phyloP scores from a whole-genome alignment of 2,329 filamentous ascomycete species.

The Phyllosticta ampelicida region DNA sequence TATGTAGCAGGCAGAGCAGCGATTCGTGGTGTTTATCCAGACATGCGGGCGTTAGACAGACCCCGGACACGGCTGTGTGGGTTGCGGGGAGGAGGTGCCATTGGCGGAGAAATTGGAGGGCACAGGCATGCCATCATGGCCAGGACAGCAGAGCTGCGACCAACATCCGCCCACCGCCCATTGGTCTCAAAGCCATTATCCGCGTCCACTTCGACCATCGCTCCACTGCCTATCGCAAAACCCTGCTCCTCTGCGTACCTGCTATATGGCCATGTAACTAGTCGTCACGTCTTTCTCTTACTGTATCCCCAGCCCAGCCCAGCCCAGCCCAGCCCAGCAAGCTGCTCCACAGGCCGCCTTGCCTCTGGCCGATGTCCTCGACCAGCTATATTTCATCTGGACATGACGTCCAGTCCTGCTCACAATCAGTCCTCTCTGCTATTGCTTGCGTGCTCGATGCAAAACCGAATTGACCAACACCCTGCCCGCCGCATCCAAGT shows the following conservation, averaged over 20 bases:
- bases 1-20: background rate
- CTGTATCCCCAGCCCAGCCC: constrained; percentile 7
- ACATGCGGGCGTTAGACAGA: too few species aligned
- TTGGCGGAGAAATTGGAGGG: constrained; percentile 9
- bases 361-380: constrained; percentile 1
- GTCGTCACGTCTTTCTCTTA: constrained; percentile 1
- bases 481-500: constrained; percentile 26
- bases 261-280: constrained; percentile 10
- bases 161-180: background rate
- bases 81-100: constrained; percentile 4
- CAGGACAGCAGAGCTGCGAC: background rate
- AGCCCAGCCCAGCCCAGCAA: background rate
- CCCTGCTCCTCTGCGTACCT: constrained; percentile 5
- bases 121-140: background rate
- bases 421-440: background rate
- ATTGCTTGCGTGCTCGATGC: constrained; percentile 2
- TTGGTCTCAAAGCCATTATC: background rate
- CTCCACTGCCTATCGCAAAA: constrained; percentile 1
- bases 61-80: background rate
- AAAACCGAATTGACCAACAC: constrained; percentile 1
- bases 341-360: constrained; percentile 5
- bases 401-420: constrained; percentile 5
- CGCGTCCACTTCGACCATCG: constrained; percentile 4
- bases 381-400: constrained; percentile 3
- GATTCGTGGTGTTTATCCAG: background rate